Conservation (phyloP, 345 rosid species). For the Lagerstroemia speciosa region DNA sequence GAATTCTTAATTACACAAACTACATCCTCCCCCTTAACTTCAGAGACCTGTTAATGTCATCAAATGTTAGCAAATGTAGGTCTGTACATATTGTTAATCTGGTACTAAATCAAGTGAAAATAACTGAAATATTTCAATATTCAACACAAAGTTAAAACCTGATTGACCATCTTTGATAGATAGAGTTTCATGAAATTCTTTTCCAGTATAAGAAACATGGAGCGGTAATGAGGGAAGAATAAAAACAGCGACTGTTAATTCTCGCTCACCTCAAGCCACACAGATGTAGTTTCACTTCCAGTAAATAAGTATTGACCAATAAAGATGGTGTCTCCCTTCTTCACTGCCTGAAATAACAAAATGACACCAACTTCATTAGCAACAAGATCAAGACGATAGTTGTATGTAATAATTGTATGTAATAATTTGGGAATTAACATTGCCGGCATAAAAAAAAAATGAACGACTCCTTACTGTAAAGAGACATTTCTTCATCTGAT, state of each 20-base stretch:
- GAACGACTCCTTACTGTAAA: not conserved
- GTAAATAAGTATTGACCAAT: conserved; percentile 91
- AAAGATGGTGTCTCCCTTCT: conserved; percentile 88
- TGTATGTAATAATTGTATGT: not conserved
- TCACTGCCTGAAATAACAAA: conserved; percentile 60
- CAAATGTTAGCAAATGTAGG: conserved; percentile 11
- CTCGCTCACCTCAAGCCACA: conserved; percentile 80
- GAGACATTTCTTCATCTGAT: not conserved
- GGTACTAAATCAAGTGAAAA: not conserved
- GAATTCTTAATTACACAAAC: conserved; percentile 78
- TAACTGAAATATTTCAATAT: not conserved
- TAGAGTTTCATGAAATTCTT: not conserved
- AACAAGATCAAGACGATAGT: not conserved
- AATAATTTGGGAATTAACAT: not conserved
- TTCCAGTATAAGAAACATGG: not conserved
- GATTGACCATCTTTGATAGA: not conserved
- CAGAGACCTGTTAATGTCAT: conserved; percentile 46
- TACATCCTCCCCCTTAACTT: conserved; percentile 77
- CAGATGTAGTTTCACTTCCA: conserved; percentile 97
- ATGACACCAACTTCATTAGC: not conserved
- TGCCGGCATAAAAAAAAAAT: not conserved
- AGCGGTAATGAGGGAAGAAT: not conserved
- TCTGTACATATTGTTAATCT: not conserved
- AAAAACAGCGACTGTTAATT: not conserved
- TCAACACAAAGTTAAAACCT: not conserved